phyloP scores from a whole-genome alignment of 2,329 filamentous ascomycete species.

The Davidsoniella virescens region DNA sequence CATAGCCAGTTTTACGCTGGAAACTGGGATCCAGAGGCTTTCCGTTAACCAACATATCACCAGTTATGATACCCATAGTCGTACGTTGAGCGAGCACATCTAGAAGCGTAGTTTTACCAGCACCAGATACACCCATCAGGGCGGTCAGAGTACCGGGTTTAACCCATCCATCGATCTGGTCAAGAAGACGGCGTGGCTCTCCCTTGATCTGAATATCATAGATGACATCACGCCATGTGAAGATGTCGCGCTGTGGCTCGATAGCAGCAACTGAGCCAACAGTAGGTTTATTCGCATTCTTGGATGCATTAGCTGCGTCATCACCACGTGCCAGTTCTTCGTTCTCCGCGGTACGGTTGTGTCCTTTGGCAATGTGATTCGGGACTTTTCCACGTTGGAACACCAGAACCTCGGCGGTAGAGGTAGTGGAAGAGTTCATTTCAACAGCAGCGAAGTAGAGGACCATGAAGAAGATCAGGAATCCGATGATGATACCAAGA shows the following conservation, averaged over 20 bases:
- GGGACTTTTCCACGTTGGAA: conserved; percentile 43
- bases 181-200: conserved; percentile 57
- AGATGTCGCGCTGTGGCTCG: conserved; percentile 39
- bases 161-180: conserved; percentile 83
- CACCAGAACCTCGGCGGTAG: conserved; percentile 52
- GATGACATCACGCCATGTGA: conserved; percentile 64
- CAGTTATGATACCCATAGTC: conserved; percentile 75
- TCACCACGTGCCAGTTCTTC: conserved; percentile 20
- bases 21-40: conserved; percentile 61
- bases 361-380: conserved; percentile 21
- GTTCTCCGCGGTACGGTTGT: conserved; percentile 18
- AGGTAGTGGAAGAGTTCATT: conserved; percentile 44
- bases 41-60: conserved; percentile 58
- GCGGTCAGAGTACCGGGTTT: conserved; percentile 83
- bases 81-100: conserved; percentile 74
- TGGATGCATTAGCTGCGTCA: conserved; percentile 22
- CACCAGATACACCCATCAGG: conserved; percentile 80
- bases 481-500: conserved; percentile 49
- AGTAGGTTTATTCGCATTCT: conserved; percentile 13
- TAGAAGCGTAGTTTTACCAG: conserved; percentile 85
- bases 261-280: conserved; percentile 15
- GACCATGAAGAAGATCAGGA: conserved; percentile 46
- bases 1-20: conserved; percentile 83
- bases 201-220: conserved; percentile 60
- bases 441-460: conserved; percentile 49